Evolutionary conservation across 768 basidiomycete species (phyloP), one percentile per base, ranked within the genome.

Genomic region (Flagelloscypha sp.): DNA sequence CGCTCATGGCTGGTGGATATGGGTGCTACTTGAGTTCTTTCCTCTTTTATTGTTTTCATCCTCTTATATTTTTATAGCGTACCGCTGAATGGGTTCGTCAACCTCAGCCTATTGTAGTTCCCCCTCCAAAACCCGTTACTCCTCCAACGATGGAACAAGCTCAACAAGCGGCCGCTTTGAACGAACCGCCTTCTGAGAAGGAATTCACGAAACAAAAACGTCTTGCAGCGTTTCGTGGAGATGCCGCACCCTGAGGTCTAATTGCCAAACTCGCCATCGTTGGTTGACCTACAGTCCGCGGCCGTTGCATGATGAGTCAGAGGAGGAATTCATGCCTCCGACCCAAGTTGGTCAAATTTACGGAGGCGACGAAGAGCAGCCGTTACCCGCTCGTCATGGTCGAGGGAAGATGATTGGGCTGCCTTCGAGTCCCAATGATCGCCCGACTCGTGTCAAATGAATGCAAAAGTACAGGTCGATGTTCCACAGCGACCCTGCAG

Each of bases 1-100:
- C 82, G 45, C 54, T 86, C 27, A 83, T 85, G 73, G 83, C 82
- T 13, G 82, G 83, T 20, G 84, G 84, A 6, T 86, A 86, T 54
- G 81, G 77, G 1, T 69, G 70, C 42, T 86, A 85, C 54, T 83
- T 79, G 53, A 56, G 76, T 61, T 30, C n/a, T 16, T 22, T 18
- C 15, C 23, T 21, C 23, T n/a, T n/a, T 23, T 24, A 16, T 27
- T 32, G 13, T 5, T 20, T 24, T 18, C 35, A 27, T 27, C 15
- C 23, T 17, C 24, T 7, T 22, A 36, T 17, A 22, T 24, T 24
- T 24, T 15, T 15, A 36, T 27, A 78, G 65, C 61, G 72, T 30
- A 76, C 76, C 7, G 62, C 76, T 20, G 76, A 80, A 38, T 80
- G 60, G 70, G 34, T 63, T 58, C 35, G 55, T 59, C 41, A 55